Conservation (phyloP, 2,329 filamentous ascomycete genomes). For the Scytalidium sp. region DNA sequence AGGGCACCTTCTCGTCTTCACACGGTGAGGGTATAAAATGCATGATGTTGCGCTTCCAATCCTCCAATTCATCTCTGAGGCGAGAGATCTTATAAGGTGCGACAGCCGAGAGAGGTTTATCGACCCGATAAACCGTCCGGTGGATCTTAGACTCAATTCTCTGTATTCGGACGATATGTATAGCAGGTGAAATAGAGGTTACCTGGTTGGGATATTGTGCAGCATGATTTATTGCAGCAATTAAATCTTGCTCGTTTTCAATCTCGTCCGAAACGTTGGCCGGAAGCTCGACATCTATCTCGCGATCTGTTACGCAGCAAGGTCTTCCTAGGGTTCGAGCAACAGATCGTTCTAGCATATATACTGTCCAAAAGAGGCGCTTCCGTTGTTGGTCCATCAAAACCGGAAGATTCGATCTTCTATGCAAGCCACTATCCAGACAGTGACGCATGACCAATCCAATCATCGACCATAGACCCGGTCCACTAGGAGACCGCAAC, state of each 20-base stretch:
- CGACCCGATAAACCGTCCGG: conserved; percentile 8
- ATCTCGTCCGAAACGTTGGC: conserved; percentile 34
- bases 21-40: background rate
- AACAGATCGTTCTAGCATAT: conserved; percentile 42
- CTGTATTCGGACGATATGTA: conserved; percentile 6
- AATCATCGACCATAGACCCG: background rate
- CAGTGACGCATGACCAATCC: background rate
- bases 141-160: conserved; percentile 10
- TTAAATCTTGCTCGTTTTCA: conserved; percentile 2
- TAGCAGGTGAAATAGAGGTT: conserved; percentile 14
- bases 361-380: conserved; percentile 47
- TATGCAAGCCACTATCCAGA: background rate
- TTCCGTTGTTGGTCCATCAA: conserved; percentile 36
- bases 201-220: conserved; percentile 15
- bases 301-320: conserved; percentile 42
- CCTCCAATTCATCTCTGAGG: conserved; percentile 38
- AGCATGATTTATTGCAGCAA: conserved; percentile 14
- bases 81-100: conserved; percentile 41
- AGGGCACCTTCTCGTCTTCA: conserved; percentile 28
- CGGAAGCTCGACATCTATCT: conserved; percentile 45
- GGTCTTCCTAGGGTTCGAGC: conserved; percentile 45
- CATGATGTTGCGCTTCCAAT: conserved; percentile 36
- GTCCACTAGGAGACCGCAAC: background rate
- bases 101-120: conserved; percentile 31
- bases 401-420: background rate